These are phyloP conservation scores for Eucalyptus melliodora DNA, from an alignment of 345 rosid genomes.

Conservation along the genomic window DNA sequence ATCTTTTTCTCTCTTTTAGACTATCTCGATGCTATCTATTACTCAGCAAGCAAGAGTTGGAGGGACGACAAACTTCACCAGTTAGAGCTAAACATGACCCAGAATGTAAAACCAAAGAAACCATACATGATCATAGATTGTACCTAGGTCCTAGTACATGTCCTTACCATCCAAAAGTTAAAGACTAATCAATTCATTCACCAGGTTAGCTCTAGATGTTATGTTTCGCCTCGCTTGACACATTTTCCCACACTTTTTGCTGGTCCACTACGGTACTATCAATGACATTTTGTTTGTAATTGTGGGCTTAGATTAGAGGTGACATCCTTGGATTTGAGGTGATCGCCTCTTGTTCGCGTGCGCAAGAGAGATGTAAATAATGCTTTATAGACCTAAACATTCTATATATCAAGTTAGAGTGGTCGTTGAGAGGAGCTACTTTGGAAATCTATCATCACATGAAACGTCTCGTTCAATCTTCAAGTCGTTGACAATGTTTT, in stretches of 20 bases:
- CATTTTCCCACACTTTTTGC: neutral
- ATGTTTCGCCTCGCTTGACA: neutral
- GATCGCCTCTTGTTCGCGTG: neutral
- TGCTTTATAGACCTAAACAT: neutral
- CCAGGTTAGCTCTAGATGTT: neutral
- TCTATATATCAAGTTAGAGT: neutral
- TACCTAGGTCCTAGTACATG: neutral
- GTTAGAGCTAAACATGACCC: neutral
- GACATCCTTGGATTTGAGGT: neutral
- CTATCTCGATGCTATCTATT: neutral
- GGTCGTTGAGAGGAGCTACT: neutral
- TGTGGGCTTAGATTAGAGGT: neutral
- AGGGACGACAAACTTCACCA: neutral
- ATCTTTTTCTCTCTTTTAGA: neutral
- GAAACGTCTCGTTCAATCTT: neutral
- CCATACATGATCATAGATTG: neutral
- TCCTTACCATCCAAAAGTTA: neutral
- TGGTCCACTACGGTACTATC: neutral
- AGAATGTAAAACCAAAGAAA: neutral
- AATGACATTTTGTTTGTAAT: neutral
- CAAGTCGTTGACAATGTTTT: neutral
- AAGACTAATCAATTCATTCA: neutral
- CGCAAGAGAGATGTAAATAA: neutral
- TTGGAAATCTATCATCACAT: neutral
- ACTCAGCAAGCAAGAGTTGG: neutral